These are phyloP conservation scores for Fusarium ramigenum DNA, from an alignment of 2,329 filamentous ascomycete species.

Conservation along the genomic window DNA sequence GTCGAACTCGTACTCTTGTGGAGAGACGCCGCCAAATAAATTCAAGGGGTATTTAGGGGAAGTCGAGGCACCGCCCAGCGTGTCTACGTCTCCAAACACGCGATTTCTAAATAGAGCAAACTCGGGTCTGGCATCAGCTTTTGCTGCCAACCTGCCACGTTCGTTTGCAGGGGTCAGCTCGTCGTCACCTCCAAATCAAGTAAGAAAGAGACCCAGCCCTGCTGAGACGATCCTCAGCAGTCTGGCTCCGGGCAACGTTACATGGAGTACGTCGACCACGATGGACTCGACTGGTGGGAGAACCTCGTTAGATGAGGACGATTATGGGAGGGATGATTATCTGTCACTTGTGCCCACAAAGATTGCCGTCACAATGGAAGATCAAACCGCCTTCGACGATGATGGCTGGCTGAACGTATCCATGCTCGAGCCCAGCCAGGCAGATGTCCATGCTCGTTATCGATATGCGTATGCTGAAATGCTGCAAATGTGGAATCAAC, in stretches of 20 bases:
- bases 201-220: constrained; percentile 67
- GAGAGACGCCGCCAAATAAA: constrained; percentile 67
- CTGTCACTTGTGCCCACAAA: constrained; percentile 60
- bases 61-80: constrained; percentile 58
- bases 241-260: constrained; percentile 61
- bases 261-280: constrained; percentile 59
- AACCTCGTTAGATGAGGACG: constrained; percentile 65
- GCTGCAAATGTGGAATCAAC: constrained; percentile 72
- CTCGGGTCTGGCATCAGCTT: constrained; percentile 63
- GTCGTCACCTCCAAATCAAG: constrained; percentile 56
- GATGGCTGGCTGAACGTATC: constrained; percentile 71
- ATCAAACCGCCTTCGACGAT: constrained; percentile 73
- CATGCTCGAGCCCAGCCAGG: constrained; percentile 63
- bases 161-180: constrained; percentile 51
- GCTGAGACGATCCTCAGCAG: constrained; percentile 68
- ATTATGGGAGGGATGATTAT: constrained; percentile 57
- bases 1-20: constrained; percentile 68
- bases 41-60: constrained; percentile 58
- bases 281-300: constrained; percentile 58
- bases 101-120: constrained; percentile 63
- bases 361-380: constrained; percentile 64
- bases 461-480: constrained; percentile 74
- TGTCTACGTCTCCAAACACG: constrained; percentile 69
- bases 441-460: constrained; percentile 65
- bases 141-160: constrained; percentile 65